Evolutionary conservation across 1,284 basidiomycete species (phyloP), one percentile per base, ranked within the genome.

Genomic region (Trametes hirsuta): DNA sequence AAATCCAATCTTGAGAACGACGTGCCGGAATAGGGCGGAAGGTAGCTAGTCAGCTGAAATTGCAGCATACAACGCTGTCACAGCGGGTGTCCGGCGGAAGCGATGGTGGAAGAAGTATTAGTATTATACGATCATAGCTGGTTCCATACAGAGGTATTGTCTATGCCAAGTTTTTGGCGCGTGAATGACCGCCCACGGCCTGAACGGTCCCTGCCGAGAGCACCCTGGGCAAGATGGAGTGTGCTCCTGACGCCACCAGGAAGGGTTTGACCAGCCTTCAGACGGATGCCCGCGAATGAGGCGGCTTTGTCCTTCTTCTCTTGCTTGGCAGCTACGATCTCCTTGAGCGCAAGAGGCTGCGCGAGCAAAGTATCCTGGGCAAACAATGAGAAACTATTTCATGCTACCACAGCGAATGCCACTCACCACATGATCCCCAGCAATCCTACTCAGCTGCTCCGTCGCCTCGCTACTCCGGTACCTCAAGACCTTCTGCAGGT

Each of bases 401-500:
- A 24, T 10, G 35, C n/a, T 11, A 3, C 12, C 47, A 14, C 30
- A 24, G 11, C 14, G 18, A 47, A 6, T 40, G 30, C 6, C 21
- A 71, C 75, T 58, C 59, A 77, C 76, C 49, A 73, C 71, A 59
- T 77, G 75, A 39, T 74, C 74, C 51, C 71, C 69, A 5, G 75
- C 72, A 60, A 74, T 74, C 47, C 58, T 53, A 8, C 50, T 68
- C 45, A 77, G 53, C 45, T 70, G 62, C 21, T 59, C 50, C 5
- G 80, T 64, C 18, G 82, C 84, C 51, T 74, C 74, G n/a, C 67
- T 59, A 15, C 76, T 74, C 55, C 85, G 77, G 70, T 81, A 91
- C 56, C 74, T 83, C 37, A 91, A 73, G 10, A 86, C 79, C 71
- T 91, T 91, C 66, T 88, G 84, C 44, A 91, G 73, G 70, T 89